Base-by-base conservation (phyloP, 148 eudicot species). In the Camellia granthamiana region DNA sequence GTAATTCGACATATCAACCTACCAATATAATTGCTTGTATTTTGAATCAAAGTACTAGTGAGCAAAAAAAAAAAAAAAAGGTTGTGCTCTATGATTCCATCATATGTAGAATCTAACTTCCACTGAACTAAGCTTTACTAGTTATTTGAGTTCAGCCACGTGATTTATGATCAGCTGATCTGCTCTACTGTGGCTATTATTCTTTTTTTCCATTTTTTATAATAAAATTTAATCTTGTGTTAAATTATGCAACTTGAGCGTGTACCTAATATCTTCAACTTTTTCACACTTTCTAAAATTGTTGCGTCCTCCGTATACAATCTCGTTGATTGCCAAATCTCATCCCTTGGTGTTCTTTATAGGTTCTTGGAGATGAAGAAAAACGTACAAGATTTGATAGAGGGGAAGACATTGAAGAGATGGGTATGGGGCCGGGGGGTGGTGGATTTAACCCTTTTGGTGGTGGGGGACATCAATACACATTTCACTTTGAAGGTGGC, bases 401-500 rank as follows among this genome's bases (percentile, higher is more conserved):
- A 72, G 99, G 99, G 23, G 99, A 95, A 79, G 99, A 95, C 67
- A 43, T 87, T 52, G 97, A 95, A 77, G 98, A 92, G 11, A 89
- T 79, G 86, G 91, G 92, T 43, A 86, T 87, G 94, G 92, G 92
- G 2, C 85, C 89, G 83, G 97, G 96, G 0, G 96, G 93, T 66
- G 99, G 92, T 71, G 97, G 99, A 69, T 93, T 92, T 81, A 90
- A 95, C 78, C 97, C 94, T 11, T 95, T 90, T 58, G 98, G 98
- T 19, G 98, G 91, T 7, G 88, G 90, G 16, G 96, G 97, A 5
- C 97, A 93, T 62, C 97, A 92, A 75, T 95, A 75, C 77, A 95
- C 99, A 42, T 95, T 95, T 76, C 99, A 95, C 81, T 95, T 93
- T 38, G 99, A 95, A 83, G 99, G 99, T 3, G 82, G 82, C 54